These are phyloP conservation scores for Fagopyrum tataricum DNA, from an alignment of 148 eudicot species.

Conservation along the genomic window DNA sequence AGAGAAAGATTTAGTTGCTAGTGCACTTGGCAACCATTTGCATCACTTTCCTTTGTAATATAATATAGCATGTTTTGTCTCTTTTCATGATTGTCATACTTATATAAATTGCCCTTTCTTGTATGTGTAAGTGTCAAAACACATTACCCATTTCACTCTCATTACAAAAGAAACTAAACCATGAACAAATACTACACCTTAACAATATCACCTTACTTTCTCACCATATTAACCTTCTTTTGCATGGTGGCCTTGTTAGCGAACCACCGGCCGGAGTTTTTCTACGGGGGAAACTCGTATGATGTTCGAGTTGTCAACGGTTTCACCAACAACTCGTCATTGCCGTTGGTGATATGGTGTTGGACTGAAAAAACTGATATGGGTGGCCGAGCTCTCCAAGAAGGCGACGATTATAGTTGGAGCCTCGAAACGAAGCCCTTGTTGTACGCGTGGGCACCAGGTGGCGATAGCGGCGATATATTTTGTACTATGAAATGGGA, in stretches of 20 bases:
- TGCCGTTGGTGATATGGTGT: constrained; percentile 64
- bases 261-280: constrained; percentile 16
- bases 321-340: constrained; percentile 54
- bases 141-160: not conserved
- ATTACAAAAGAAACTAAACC: constrained; percentile 2
- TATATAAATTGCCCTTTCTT: constrained; percentile 6
- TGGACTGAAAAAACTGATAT: constrained; percentile 27
- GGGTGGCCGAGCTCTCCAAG: constrained; percentile 68
- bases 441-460: not conserved
- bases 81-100: constrained; percentile 1
- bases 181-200: not conserved
- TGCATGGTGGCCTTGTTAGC: constrained; percentile 24
- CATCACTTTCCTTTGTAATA: constrained; percentile 1
- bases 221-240: constrained; percentile 6
- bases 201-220: constrained; percentile 8
- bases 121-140: not conserved
- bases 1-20: constrained; percentile 4
- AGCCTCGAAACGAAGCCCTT: constrained; percentile 10
- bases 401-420: constrained; percentile 62
- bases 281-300: constrained; percentile 12
- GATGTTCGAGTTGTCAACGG: constrained; percentile 48
- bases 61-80: not conserved
- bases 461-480: not conserved
- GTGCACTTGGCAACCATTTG: constrained; percentile 8
- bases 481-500: constrained; percentile 19